Base-by-base conservation (phyloP, 768 basidiomycete species). In the Omphalotus guepiniiformis region DNA sequence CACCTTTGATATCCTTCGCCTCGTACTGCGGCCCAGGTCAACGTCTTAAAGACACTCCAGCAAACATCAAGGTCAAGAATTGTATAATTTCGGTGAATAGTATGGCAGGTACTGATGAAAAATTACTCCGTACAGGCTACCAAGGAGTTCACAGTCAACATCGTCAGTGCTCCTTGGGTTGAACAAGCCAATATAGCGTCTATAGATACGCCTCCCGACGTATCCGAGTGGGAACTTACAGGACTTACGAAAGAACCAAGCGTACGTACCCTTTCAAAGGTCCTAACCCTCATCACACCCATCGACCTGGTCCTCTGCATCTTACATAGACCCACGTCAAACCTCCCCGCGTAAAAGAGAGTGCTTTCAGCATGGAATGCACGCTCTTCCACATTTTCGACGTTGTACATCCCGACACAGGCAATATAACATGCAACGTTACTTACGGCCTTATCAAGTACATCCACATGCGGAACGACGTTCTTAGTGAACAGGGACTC, bases 121-220 rank as follows among this genome's bases (percentile, higher is more conserved):
- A n/a, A n/a, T n/a, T n/a, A 32, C 30, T n/a, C n/a, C 30, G n/a
- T 36, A 16, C 22, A 47, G 45, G 67, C 69, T 0, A 83, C 78
- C 12, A 82, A 82, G 52, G 74, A 79, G 22, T 91, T 89, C 59
- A 82, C 80, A 3, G 79, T 85, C 34, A 85, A 83, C 53, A 80
- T 85, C 39, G 84, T 92, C 61, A 85, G 83, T 53, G 83, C 88
- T 60, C 72, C 84, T 0, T 85, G 79, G 65, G 57, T 78, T 29
- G 74, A 76, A 48, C 74, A 78, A 7, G 80, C 83, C 3, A 84
- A 83, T 52, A 60, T 61, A 19, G 62, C 68, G 39, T 68, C 73
- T 1, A 67, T 80, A n/a, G 73, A 83, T 48, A 69, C 78, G 3
- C 83, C 80, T 6, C 61, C 62, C 6, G 64, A 73, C 15, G 63